Evolutionary conservation across 768 basidiomycete species (phyloP).

Genomic region (Cyclocybe cylindracea): DNA sequence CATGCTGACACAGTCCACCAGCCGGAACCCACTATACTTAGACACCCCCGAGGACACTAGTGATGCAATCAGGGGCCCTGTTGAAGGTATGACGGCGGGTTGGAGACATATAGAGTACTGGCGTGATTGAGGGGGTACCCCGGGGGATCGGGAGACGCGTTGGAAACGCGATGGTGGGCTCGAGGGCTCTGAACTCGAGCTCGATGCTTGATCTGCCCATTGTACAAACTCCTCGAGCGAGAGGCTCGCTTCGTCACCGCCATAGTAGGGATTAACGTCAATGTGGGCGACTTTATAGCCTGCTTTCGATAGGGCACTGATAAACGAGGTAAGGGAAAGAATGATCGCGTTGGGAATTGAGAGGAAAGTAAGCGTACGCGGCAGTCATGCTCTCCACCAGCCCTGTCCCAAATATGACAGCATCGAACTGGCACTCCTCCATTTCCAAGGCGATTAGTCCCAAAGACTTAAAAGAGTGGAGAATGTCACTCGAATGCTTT

Average conservation of each 20-base stretch:
- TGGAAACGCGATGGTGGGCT: conserved; percentile 34
- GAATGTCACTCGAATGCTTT: no score
- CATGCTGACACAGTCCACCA: conserved; percentile 71
- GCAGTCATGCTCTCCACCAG: conserved; percentile 84
- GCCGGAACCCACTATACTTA: conserved; percentile 87
- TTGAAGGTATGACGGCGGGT: conserved; percentile 78
- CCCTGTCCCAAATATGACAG: conserved; percentile 75
- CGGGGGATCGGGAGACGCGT: conserved; percentile 42
- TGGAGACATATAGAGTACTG: conserved; percentile 87
- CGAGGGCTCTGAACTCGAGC: conserved; percentile 9
- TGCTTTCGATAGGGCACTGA: conserved; percentile 85
- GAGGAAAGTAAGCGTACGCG: conserved; percentile 60
- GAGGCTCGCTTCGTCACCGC: conserved; percentile 78
- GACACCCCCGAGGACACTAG: conserved; percentile 83
- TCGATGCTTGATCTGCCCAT: conserved; percentile 54
- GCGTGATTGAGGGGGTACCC: conserved; percentile 56
- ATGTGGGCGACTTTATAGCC: conserved; percentile 88
- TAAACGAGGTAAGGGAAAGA: conserved; percentile 6
- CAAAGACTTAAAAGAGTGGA: no score
- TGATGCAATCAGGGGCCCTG: conserved; percentile 77
- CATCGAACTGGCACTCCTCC: conserved; percentile 58
- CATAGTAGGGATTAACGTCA: conserved; percentile 85
- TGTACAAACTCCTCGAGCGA: conserved; percentile 76
- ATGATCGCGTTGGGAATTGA: background rate
- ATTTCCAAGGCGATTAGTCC: conserved; percentile 12